Percentiles rank a stretch among this genome's conserved stretches.
Conservation (phyloP, 2,329 filamentous ascomycete genomes). For the Diaporthe vaccinii region DNA sequence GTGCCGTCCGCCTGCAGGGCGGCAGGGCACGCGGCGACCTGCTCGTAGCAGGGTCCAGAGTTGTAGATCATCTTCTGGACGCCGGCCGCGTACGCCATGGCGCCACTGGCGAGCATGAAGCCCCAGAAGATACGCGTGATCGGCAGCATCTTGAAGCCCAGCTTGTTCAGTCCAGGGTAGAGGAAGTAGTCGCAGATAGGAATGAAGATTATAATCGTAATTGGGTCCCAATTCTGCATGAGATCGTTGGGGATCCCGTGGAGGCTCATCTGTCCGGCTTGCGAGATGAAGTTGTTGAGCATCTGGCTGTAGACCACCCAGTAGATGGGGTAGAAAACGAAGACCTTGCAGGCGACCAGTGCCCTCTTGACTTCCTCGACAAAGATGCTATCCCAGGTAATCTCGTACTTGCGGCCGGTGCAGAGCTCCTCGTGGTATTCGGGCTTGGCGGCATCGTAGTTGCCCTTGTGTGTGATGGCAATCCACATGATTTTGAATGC, state of each 20-base stretch:
- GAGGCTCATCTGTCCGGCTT: slow-evolving; percentile 68
- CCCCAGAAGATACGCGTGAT: slow-evolving; percentile 76
- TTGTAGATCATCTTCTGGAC: slow-evolving; percentile 42
- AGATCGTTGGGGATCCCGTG: slow-evolving; percentile 79
- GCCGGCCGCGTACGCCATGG: slow-evolving; percentile 39
- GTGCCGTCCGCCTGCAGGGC: slow-evolving; percentile 32
- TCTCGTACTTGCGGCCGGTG: slow-evolving; percentile 68
- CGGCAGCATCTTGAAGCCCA: slow-evolving; percentile 72
- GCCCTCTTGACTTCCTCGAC: slow-evolving; percentile 79
- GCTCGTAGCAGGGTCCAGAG: slow-evolving; percentile 38
- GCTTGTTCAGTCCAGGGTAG: slow-evolving; percentile 71
- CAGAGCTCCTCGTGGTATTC: slow-evolving; percentile 78
- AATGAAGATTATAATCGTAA: slow-evolving; percentile 76
- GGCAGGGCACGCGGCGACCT: slow-evolving; percentile 34
- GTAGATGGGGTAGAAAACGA: slow-evolving; percentile 74
- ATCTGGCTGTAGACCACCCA: slow-evolving; percentile 76
- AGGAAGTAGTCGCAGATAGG: slow-evolving; percentile 71
- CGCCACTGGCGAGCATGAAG: slow-evolving; percentile 57
- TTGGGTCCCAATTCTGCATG: slow-evolving; percentile 76
- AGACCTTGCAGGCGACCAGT: slow-evolving; percentile 78
- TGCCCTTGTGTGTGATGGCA: slow-evolving; percentile 77
- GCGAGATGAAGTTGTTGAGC: slow-evolving; percentile 73
- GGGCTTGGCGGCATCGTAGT: slow-evolving; percentile 76
- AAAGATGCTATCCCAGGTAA: slow-evolving; percentile 78
- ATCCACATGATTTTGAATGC: slow-evolving; percentile 78